Evolutionary conservation across 345 rosid genomes (phyloP).

Genomic region (Salix dunnii): DNA sequence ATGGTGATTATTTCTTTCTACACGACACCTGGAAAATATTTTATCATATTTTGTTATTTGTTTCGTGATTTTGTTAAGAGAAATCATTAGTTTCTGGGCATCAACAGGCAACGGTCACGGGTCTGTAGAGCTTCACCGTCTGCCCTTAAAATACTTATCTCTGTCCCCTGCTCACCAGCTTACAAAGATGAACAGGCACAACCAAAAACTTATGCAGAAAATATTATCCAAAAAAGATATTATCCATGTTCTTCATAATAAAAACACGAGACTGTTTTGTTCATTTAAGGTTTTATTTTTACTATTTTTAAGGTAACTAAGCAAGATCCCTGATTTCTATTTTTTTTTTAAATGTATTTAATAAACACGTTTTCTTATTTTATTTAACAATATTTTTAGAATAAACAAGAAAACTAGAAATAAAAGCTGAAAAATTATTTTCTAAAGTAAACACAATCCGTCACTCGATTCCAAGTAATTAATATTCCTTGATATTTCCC

Average conservation of each 20-base stretch:
- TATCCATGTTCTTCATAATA: too few species aligned
- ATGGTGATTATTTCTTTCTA: background rate
- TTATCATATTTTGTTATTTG: background rate
- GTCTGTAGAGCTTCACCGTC: background rate
- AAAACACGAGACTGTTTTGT: too few species aligned
- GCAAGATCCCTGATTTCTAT: too few species aligned
- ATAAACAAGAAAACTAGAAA: too few species aligned
- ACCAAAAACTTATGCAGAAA: background rate
- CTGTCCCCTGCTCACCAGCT: background rate
- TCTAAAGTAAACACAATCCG: too few species aligned
- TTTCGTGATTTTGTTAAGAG: background rate
- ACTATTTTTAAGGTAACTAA: too few species aligned
- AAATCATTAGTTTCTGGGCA: background rate
- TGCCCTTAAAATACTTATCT: background rate
- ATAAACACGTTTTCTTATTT: too few species aligned
- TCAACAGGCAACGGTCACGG: background rate
- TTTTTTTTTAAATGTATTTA: too few species aligned
- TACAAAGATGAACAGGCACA: background rate
- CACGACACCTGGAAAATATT: background rate
- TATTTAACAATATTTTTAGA: too few species aligned
- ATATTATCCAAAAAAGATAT: background rate
- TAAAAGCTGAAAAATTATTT: too few species aligned
- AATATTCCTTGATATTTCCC: background rate
- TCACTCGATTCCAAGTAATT: background rate
- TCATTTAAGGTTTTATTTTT: too few species aligned